Conservation (phyloP, 306 rosid species). For the Aeschynomene evenia region DNA sequence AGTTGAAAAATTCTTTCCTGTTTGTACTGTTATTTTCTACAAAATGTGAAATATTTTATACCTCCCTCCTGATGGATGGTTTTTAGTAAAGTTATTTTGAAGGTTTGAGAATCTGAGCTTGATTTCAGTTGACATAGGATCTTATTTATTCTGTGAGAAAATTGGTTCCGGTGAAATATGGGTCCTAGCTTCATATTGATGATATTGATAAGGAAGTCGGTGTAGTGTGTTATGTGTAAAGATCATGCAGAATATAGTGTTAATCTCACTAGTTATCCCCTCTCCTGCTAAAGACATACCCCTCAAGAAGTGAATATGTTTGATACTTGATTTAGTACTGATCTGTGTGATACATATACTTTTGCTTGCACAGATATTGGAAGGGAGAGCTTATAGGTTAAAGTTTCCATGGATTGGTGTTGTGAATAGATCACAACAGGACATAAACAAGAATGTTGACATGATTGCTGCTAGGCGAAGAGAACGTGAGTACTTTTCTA, state of each 20-base stretch:
- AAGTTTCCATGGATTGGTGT: conserved; percentile 98
- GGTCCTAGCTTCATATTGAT: conserved; percentile 8
- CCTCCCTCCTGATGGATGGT: conserved; percentile 3
- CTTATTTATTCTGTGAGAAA: conserved; percentile 21
- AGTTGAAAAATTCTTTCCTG: conserved; percentile 1
- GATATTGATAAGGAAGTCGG: background rate
- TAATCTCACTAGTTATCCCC: background rate
- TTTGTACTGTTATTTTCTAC: background rate
- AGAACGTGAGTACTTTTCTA: conserved; percentile 79
- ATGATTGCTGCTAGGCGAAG: conserved; percentile 98
- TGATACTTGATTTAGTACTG: background rate
- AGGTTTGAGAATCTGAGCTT: background rate
- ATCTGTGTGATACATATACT: conserved; percentile 6
- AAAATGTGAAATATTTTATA: background rate
- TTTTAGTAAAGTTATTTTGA: background rate
- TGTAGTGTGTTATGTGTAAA: background rate
- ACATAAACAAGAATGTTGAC: conserved; percentile 92
- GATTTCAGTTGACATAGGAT: background rate
- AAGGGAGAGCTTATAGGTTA: conserved; percentile 73
- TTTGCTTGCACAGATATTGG: conserved; percentile 63
- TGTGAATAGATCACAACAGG: conserved; percentile 88
- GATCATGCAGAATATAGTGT: background rate
- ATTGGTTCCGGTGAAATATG: background rate
- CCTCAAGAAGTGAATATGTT: background rate
- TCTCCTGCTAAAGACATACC: background rate